Base-by-base conservation (phyloP, 805 yeast species). In the Suhomyces emberorum region DNA sequence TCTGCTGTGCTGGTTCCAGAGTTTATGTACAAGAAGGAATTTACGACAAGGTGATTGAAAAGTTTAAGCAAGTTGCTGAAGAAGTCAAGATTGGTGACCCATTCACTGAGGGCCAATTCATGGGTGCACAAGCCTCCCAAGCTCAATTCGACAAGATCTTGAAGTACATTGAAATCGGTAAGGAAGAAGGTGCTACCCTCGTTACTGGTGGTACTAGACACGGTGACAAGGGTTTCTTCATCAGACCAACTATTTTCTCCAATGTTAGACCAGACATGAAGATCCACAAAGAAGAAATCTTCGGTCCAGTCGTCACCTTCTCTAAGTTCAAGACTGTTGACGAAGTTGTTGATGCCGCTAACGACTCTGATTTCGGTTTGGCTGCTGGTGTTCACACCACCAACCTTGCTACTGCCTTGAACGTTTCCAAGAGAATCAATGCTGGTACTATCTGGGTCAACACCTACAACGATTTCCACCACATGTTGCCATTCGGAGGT, bases 371-470 rank as follows among this genome's bases (percentile, higher is more conserved):
- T 37, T 89, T 83, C 62, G 98, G 97, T 45, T 74, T 86, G 57
- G 95, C 93, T 44, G 95, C 96, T 43, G 95, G 95, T 65, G 70
- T 89, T 38, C 95, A 88, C 71, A 81, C 97, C 41, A 63, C 67
- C 35, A 80, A 83, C 65, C 61, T 89, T 47, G 76, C 76, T 69
- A 82, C 81, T 54, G 89, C 95, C 24, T 70, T 83, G 51, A 77
- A 77, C 38, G 89, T 86, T 44, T 72, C 95, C 28, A 72, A 75
- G 64, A 77, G 79, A 58, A 65, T 89, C 38, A 77, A 81, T 52
- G 83, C 95, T 42, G 98, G 98, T 57, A 85, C 91, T 40, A 79
- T 89, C 48, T 91, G 95, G 91, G 76, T 88, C 49, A 89, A 89
- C 77, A 79, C 88, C 41, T 82, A 87, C 65, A 88, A 88, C 65